Base-by-base conservation (phyloP, 345 rosid genomes). In the Geranium brycei region DNA sequence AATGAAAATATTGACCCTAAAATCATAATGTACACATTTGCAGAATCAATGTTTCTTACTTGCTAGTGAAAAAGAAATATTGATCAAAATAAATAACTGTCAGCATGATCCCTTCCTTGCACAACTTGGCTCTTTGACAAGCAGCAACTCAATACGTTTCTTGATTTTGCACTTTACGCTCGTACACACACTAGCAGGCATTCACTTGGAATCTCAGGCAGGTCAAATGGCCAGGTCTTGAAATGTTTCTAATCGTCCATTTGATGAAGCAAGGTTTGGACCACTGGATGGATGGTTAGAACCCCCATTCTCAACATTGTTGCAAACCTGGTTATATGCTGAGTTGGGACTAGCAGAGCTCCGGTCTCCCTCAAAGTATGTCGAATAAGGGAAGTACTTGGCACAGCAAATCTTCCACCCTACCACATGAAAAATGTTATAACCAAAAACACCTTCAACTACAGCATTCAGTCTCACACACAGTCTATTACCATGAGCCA, bases 381-480 rank as follows among this genome's bases (percentile, higher is more conserved):
- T 78, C 0, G 99, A 88, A 75, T 73, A 78, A 0, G 87, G 89
- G 76, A 87, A 93, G 78, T 78, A 75, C 74, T 80, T 82, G 0
- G 85, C 81, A 58, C 97, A 95, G 1, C 76, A 67, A 66, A 61
- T 73, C 77, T 90, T 90, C 99, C 99, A 93, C 76, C 96, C 99
- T 93, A 89, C 66, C 13, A 47, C 53, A 47, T 10, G 10, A 23
- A 23, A 23, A 23, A 23, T 23, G n/a, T 23, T 23, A 23, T 23
- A 38, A 38, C 47, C 47, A 23, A 23, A 38, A 38, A 38, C 47
- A 38, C 2, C 47, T 38, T 38, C 47, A 38, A 38, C 47, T 38
- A 0, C 11, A 4, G 47, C 47, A 38, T 38, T 38, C 8, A 38
- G n/a, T n/a, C n/a, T n/a, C n/a, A n/a, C n/a, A n/a, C n/a, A n/a